A percentile compares a stretch with the other conserved stretches of the same genome.
These are phyloP conservation scores for Theobroma cacao DNA, from an alignment of 345 rosid species.

Conservation along the genomic window DNA sequence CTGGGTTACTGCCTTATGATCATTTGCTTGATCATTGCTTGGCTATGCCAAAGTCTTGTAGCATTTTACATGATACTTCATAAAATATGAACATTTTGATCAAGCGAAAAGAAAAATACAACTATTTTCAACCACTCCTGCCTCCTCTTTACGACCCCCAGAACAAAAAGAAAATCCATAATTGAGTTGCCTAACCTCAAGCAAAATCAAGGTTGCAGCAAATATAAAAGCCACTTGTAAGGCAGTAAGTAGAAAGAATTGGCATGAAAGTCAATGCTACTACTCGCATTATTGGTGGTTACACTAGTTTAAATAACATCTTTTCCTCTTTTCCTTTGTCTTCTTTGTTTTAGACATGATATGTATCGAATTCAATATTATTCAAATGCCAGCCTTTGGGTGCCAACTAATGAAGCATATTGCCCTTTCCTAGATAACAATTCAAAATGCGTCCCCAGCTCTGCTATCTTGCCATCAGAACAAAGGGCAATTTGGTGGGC, in stretches of 20 bases:
- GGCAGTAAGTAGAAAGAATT: not conserved
- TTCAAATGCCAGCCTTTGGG: conserved; percentile 90
- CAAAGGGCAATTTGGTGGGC: conserved; percentile 85
- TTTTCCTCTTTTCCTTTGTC: not conserved
- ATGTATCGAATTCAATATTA: conserved; percentile 20
- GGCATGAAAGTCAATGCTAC: not conserved
- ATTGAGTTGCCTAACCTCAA: not conserved
- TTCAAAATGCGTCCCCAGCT: conserved; percentile 81
- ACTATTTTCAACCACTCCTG: not conserved
- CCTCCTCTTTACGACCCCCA: not conserved
- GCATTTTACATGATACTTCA: too few relatives aligned
- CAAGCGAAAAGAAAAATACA: too few relatives aligned
- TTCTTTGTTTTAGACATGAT: not conserved
- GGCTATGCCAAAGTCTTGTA: too few relatives aligned
- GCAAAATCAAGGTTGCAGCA: not conserved
- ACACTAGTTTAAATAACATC: conserved; percentile 4
- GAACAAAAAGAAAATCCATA: not conserved
- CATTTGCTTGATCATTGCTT: too few relatives aligned
- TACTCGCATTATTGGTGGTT: not conserved
- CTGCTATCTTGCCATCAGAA: conserved; percentile 68
- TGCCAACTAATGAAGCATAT: conserved; percentile 82
- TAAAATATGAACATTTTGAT: too few relatives aligned
- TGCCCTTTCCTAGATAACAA: conserved; percentile 66
- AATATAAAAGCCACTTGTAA: not conserved
- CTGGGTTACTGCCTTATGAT: too few relatives aligned